These are phyloP conservation scores for Entoloma clypeatum DNA, from an alignment of 1,284 basidiomycete species.

Conservation along the genomic window DNA sequence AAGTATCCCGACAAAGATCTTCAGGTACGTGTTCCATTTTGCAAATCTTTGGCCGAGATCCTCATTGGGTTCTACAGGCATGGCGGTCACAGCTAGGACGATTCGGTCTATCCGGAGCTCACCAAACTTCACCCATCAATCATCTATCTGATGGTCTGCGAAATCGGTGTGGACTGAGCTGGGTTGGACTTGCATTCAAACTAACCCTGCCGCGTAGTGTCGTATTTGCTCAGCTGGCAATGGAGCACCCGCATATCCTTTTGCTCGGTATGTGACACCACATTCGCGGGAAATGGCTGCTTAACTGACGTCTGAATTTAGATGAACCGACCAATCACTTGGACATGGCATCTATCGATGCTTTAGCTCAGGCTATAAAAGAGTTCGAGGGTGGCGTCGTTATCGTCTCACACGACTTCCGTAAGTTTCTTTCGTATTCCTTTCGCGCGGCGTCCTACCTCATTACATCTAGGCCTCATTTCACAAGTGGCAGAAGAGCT, in stretches of 20 bases:
- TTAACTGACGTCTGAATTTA: conserved; percentile 6
- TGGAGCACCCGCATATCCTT: conserved; percentile 92
- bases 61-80: conserved; percentile 47
- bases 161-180: conserved; percentile 62
- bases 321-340: conserved; percentile 92
- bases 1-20: conserved; percentile 96
- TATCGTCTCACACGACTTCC: conserved; percentile 97
- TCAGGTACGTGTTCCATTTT: conserved; percentile 37
- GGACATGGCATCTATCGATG: conserved; percentile 96
- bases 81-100: conserved; percentile 95
- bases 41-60: conserved; percentile 8
- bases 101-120: conserved; percentile 91
- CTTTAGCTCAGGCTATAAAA: conserved; percentile 92
- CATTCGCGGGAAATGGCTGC: conserved; percentile 2
- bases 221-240: conserved; percentile 88
- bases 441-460: conserved; percentile 1
- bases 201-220: conserved; percentile 52
- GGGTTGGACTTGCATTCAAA: conserved; percentile 2
- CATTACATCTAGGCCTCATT: conserved; percentile 61
- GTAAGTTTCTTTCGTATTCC: conserved; percentile 41
- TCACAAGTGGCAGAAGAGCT: conserved; percentile 95
- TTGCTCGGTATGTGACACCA: conserved; percentile 55
- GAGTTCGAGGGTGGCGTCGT: conserved; percentile 97
- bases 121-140: conserved; percentile 91
- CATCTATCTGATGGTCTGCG: conserved; percentile 95